Conservation (phyloP, 1,284 basidiomycete species). For the Cutaneotrichosporon sp. region DNA sequence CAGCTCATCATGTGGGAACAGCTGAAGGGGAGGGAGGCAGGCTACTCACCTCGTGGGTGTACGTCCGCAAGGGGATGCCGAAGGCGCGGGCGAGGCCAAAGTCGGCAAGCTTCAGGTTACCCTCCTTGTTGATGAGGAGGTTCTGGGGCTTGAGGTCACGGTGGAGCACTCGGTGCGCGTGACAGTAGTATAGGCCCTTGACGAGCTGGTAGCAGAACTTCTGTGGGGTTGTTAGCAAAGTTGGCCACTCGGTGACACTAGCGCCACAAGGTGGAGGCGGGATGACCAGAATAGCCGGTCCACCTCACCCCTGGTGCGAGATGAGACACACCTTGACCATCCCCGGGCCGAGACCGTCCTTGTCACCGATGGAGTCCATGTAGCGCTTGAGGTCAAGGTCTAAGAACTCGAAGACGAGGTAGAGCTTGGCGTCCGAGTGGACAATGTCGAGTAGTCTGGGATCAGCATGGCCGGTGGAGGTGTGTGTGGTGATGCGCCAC, state of each 20-base stretch:
- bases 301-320: background rate
- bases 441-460: conserved; percentile 96
- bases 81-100: conserved; percentile 93
- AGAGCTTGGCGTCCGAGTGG: conserved; percentile 95
- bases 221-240: conserved; percentile 26
- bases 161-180: conserved; percentile 97
- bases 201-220: conserved; percentile 75
- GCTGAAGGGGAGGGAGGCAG: background rate
- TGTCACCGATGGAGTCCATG: conserved; percentile 97
- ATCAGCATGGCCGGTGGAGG: conserved; percentile 1
- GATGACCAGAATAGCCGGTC: background rate
- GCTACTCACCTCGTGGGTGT: conserved; percentile 79
- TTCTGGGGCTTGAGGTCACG: conserved; percentile 98
- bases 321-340: conserved; percentile 81
- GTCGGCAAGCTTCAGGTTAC: conserved; percentile 93
- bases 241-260: background rate
- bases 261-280: background rate
- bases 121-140: conserved; percentile 92
- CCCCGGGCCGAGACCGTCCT: conserved; percentile 86
- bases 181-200: conserved; percentile 97
- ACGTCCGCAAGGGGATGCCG: conserved; percentile 93
- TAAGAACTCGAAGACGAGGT: conserved; percentile 98
- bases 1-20: background rate
- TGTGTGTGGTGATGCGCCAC: background rate
- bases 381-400: conserved; percentile 99